Percentiles rank a stretch among this genome's conserved stretches.
phyloP scores from a whole-genome alignment of 257 asterid genomes.

The Capsicum rhomboideum region DNA sequence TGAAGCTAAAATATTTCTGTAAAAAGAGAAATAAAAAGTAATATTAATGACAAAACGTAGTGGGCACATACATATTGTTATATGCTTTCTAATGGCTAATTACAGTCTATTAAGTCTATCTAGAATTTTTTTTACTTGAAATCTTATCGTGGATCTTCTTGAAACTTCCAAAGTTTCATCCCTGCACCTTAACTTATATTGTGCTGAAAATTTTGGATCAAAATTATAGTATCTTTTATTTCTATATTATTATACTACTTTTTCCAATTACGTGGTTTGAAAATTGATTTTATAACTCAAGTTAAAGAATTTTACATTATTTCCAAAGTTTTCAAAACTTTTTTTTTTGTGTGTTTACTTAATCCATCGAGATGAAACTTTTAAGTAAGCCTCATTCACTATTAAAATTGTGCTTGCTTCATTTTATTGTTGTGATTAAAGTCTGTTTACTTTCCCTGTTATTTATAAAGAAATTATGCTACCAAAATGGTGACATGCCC shows the following conservation, averaged over 20 bases:
- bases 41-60: not conserved
- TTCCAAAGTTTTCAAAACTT: too few relatives aligned
- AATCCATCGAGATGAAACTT: not conserved
- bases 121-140: not conserved
- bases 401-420: not conserved
- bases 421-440: not conserved
- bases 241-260: not conserved
- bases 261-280: not conserved
- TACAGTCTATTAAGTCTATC: not conserved
- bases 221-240: not conserved
- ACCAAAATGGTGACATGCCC: not conserved
- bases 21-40: not conserved
- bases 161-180: not conserved
- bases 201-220: not conserved
- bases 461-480: not conserved
- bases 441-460: not conserved
- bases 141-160: not conserved
- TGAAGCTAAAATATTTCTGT: not conserved
- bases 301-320: not conserved
- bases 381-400: not conserved
- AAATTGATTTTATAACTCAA: not conserved
- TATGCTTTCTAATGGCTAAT: not conserved
- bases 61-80: not conserved
- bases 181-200: not conserved
- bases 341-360: not conserved